Evolutionary conservation across 1,139 yeast species (phyloP).

Genomic region (Hanseniaspora uvarum): DNA sequence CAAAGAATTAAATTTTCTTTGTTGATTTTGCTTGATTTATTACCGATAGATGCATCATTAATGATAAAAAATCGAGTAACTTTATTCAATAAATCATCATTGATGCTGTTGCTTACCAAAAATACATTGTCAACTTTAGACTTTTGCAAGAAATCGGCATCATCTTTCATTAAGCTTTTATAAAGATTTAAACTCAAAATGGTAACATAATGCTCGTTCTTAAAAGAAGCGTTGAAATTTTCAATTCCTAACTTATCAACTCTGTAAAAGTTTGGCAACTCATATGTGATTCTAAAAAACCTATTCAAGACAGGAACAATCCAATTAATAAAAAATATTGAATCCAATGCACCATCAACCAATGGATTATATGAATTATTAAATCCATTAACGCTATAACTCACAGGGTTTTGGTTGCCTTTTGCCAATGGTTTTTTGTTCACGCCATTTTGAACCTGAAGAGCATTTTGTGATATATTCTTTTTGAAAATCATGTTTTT

Average conservation of each 20-base stretch:
- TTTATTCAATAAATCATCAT: not conserved
- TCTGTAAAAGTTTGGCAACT: not conserved
- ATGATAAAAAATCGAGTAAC: not conserved
- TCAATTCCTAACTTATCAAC: not conserved
- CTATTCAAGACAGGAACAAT: conserved; percentile 9
- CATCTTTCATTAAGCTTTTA: not conserved
- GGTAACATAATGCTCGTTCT: conserved; percentile 4
- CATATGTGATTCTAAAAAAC: conserved; percentile 3
- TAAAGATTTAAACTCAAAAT: not conserved
- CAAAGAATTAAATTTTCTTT: not conserved
- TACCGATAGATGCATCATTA: not conserved
- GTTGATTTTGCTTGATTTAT: too few relatives aligned
- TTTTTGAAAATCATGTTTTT: not conserved
- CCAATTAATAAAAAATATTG: conserved; percentile 8
- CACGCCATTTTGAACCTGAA: not conserved
- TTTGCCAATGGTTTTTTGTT: not conserved
- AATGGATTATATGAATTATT: not conserved
- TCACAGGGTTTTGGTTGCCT: not conserved
- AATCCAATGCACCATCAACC: conserved; percentile 1
- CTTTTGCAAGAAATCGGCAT: not conserved
- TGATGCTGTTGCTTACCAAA: not conserved
- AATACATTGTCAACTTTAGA: not conserved
- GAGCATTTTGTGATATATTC: not conserved
- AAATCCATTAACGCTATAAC: not conserved
- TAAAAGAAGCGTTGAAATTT: conserved; percentile 1